Evolutionary conservation across 2,329 filamentous ascomycete species (phyloP).

Genomic region (Sporothrix inflata): DNA sequence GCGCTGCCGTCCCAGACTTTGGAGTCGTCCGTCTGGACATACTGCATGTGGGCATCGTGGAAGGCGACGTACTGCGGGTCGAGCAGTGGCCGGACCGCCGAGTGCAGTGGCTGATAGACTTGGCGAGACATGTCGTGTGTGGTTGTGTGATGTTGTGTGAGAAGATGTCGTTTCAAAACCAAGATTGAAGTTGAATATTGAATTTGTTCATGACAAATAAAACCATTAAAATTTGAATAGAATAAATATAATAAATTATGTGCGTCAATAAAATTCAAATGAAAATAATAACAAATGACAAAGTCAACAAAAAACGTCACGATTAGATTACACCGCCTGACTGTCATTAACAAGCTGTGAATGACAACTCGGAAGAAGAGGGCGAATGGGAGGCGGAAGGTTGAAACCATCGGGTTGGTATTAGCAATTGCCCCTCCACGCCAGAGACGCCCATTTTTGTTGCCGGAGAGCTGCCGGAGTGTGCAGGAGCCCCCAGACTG

Average conservation of each 20-base stretch:
- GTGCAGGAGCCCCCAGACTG: neutral
- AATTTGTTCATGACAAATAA: too few relatives aligned
- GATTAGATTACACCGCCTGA: neutral
- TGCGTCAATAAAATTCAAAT: too few relatives aligned
- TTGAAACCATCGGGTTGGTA: neutral
- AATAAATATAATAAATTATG: too few relatives aligned
- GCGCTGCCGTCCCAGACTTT: constrained; percentile 42
- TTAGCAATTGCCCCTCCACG: neutral
- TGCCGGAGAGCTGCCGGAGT: constrained; percentile 6
- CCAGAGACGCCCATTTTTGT: neutral
- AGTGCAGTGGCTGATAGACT: constrained; percentile 42
- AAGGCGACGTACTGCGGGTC: constrained; percentile 47
- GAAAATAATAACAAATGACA: too few relatives aligned
- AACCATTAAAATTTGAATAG: too few relatives aligned
- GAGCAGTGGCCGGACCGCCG: constrained; percentile 39
- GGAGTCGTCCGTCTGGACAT: constrained; percentile 42
- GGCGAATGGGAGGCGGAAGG: neutral
- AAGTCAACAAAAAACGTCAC: neutral
- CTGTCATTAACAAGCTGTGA: neutral
- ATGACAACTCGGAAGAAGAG: neutral
- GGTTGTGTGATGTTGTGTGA: neutral
- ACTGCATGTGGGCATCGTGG: constrained; percentile 45
- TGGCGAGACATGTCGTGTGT: constrained; percentile 2
- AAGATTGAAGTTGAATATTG: too few relatives aligned
- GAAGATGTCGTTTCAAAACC: too few relatives aligned